Evolutionary conservation across 495 filamentous ascomycete species (phyloP).

Genomic region (Symbiotaphrina buchneri): DNA sequence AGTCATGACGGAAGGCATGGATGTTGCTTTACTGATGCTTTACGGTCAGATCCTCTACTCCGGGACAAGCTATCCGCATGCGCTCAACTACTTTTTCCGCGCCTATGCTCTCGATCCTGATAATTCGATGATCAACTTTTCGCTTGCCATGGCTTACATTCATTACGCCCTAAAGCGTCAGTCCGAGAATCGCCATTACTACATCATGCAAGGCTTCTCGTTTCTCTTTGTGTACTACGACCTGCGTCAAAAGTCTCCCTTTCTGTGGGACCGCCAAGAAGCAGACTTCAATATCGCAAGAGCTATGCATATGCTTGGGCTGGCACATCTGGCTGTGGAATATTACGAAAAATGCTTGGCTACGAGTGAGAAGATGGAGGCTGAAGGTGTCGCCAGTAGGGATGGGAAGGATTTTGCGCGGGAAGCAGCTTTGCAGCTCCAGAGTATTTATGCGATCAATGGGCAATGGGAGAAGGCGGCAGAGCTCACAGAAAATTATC

Average conservation of each 20-base stretch:
- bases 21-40: conserved; percentile 57
- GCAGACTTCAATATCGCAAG: conserved; percentile 78
- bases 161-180: conserved; percentile 75
- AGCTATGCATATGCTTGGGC: conserved; percentile 51
- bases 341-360: conserved; percentile 42
- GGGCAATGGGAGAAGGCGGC: conserved; percentile 34
- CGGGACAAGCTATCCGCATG: conserved; percentile 54
- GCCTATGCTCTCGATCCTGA: conserved; percentile 57
- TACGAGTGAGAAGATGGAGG: conserved; percentile 7
- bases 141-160: conserved; percentile 50
- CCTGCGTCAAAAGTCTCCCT: conserved; percentile 16
- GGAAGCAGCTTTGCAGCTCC: conserved; percentile 60
- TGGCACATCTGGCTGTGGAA: conserved; percentile 53
- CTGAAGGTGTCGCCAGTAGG: conserved; percentile 6
- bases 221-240: conserved; percentile 65
- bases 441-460: conserved; percentile 38
- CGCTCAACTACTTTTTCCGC: conserved; percentile 80
- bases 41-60: conserved; percentile 76
- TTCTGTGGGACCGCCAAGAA: conserved; percentile 41
- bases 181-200: conserved; percentile 69
- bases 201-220: conserved; percentile 59
- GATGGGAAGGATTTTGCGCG: conserved; percentile 34
- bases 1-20: conserved; percentile 28
- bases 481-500: conserved; percentile 30
- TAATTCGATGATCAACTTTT: conserved; percentile 57